Evolutionary conservation across 805 yeast species (phyloP), one percentile per base, ranked within the genome.

Genomic region (Ogataea salicorniae): DNA sequence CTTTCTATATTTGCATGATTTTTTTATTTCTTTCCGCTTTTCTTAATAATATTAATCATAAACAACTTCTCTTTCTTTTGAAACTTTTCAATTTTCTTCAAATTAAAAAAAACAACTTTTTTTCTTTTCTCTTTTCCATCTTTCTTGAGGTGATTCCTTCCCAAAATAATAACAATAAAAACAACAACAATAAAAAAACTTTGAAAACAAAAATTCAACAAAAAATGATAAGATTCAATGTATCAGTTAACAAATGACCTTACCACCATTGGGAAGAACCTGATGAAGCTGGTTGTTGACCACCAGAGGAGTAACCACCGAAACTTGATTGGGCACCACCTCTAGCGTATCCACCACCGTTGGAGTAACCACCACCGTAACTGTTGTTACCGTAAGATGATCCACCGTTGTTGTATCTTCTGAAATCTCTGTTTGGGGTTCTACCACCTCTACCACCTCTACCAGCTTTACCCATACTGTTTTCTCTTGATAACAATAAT

Each of bases 401-500:
- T 49, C 69, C 68, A 46, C 67, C 62, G 52, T 68, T 62, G 42
- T 67, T 43, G 39, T 55, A 56, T 69, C 76, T 76, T 74, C 82
- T 76, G 70, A 68, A 75, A 61, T 76, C 82, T 67, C 78, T 72
- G 59, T 50, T 57, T 41, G 46, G 58, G 42, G 52, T 53, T 44
- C 60, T 54, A 22, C 58, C 49, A 37, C 81, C 74, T 55, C 83
- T 73, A 18, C 58, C 49, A 36, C 81, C 74, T 55, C 83, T 73
- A 56, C 83, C 73, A 54, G 78, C 77, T 52, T 73, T 72, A 48
- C 80, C 78, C 59, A 73, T 73, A 43, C 81, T 68, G 48, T 78
- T 70, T 74, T 90, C 97, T 74, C 95, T 85, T 50, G 87, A 75
- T 57, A 90, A 81, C 53, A 83, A 79, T 57, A 76, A 79, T 69